Base-by-base conservation (phyloP, 78 protist species). In the Dictyostelium capitatum region DNA sequence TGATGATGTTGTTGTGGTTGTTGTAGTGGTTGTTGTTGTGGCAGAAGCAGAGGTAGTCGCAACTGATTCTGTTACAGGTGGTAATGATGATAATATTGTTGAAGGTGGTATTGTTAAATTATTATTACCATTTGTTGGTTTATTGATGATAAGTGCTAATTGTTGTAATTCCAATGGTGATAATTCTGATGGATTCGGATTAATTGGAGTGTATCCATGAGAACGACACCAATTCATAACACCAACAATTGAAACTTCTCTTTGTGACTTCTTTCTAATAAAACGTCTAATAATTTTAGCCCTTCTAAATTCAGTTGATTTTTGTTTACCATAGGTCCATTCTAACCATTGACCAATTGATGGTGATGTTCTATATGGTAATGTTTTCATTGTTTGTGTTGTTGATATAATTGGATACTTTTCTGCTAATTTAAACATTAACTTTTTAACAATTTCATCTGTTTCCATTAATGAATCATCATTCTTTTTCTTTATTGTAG, bases 321-420 rank as follows among this genome's bases (percentile, higher is more conserved):
- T 77, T 47, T 87, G 92, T 77, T 87, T 87, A 50, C 92, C 92
- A 30, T 23, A 12, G 2, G 75, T 65, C 92, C 92, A 87, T 48
- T 57, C 10, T 6, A 70, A n/a, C 92, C 92, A 87, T 28, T 77
- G 51, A 0, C 43, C 69, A 19, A 9, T 50, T 20, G 79, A 48
- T 28, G n/a, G 3, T 17, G 84, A 59, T 46, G 41, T 75, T 64
- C 92, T 74, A 50, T 87, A 87, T 41, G 69, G 51, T 10, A 14
- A 11, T 54, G 50, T 83, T 75, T 48, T 48, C 37, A 37, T 74
- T 6, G 59, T 75, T 9, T n/a, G 28, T n/a, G 6, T 75, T 2
- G 43, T 75, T 11, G 82, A 28, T 17, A 69, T 50, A 11, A 53
- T 82, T 30, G 89, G 89, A 82, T 82, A 67, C 32, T 50, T 67